Base-by-base conservation (phyloP, 2,329 filamentous ascomycete genomes). In the Colletotrichum endophyticum region DNA sequence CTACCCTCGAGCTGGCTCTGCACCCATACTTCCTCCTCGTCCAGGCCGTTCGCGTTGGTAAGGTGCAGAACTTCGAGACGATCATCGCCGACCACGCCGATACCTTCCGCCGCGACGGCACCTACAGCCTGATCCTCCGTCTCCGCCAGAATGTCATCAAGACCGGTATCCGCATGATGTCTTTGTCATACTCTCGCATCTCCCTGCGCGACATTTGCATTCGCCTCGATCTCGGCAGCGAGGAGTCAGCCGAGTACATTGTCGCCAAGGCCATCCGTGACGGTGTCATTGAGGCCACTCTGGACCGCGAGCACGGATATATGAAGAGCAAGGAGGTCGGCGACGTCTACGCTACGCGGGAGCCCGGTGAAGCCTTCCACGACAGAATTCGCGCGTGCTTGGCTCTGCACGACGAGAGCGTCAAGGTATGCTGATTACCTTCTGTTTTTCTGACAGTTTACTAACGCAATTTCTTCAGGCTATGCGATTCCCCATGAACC, bases 401-500 rank as follows among this genome's bases (percentile, higher is more conserved):
- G 81, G 92, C 94, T 73, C 91, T 99, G 78, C 96, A 99, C 83
- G 97, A 99, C 82, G 97, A 99, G 88, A 99, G 96, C 83, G 96
- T 99, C 82, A 99, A 98, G 95, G 95, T 96, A 90, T 49, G 27
- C 62, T 32, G 2, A 12, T 30, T 13, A 4, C 13, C 15, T 16
- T 6, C 19, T 12, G 1, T 11, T 16, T n/a, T n/a, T 27, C 9
- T 3, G 27, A 56, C 22, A 64, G 22, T 8, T 69, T 25, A 27
- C 81, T 87, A 82, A 86, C 77, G 53, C 22, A 27, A 63, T 2
- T 4, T 44, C 62, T 61, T 8, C 68, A 96, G 95, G 96, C 97
- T 30, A 99, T 99, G 97, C 93, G 97, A 72, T 99, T 99, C 87
- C 97, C 97, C 4, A 99, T 99, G 96, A 98, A 99, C 88, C 97